These are phyloP conservation scores for Carex scoparia DNA, from an alignment of 176 grass and related monocot genomes.

Conservation along the genomic window DNA sequence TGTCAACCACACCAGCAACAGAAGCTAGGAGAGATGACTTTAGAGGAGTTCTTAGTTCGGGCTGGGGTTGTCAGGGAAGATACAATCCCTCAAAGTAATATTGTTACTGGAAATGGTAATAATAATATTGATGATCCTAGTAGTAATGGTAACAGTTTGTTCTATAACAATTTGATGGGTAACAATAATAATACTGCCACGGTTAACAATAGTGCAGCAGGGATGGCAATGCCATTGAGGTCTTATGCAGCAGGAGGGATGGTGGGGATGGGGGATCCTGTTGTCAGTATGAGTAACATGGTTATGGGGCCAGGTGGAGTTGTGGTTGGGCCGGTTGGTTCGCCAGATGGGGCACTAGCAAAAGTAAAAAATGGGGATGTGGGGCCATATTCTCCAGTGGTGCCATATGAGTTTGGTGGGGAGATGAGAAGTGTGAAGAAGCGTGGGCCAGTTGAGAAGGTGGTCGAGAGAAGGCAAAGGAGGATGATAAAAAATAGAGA, in stretches of 20 bases:
- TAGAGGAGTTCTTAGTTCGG: conserved; percentile 81
- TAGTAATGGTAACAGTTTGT: conserved; percentile 31
- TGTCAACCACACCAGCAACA: conserved; percentile 33
- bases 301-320: conserved; percentile 20
- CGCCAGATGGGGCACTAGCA: conserved; percentile 8
- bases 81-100: neutral
- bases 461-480: conserved; percentile 81
- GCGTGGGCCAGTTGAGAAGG: conserved; percentile 58
- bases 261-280: conserved; percentile 36
- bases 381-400: conserved; percentile 46
- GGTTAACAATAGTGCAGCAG: neutral
- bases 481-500: conserved; percentile 99
- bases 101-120: conserved; percentile 26
- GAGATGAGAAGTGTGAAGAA: conserved; percentile 44
- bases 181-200: neutral
- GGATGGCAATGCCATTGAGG: conserved; percentile 28
- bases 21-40: conserved; percentile 83
- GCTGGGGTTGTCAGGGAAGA: conserved; percentile 68
- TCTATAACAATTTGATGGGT: conserved; percentile 35
- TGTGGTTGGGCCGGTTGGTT: conserved; percentile 27
- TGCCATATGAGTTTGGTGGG: conserved; percentile 52
- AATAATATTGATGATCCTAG: conserved; percentile 24
- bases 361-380: conserved; percentile 50
- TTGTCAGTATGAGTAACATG: conserved; percentile 31
- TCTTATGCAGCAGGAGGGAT: conserved; percentile 16